A percentile compares a stretch with the other conserved stretches of the same genome.
Conservation (phyloP, 306 rosid genomes). For the Dicorynia guianensis region DNA sequence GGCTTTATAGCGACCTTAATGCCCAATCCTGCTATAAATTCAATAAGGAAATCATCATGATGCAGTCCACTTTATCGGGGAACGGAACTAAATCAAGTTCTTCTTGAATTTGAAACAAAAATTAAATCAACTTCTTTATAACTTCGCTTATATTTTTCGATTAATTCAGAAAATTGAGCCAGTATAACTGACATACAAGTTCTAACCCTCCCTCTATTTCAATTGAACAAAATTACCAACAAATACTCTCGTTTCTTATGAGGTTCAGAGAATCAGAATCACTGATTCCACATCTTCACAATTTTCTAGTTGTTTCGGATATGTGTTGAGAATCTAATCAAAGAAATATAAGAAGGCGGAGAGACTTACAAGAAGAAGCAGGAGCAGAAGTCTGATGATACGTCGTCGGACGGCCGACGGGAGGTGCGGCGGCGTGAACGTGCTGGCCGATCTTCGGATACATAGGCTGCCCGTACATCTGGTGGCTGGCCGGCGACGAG, state of each 20-base stretch:
- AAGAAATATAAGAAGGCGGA: background rate
- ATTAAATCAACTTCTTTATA: background rate
- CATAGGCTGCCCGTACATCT: slow-evolving; percentile 46
- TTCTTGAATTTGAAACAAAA: background rate
- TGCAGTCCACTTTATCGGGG: background rate
- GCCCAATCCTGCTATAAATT: slow-evolving; percentile 66
- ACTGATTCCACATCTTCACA: background rate
- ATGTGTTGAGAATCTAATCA: background rate
- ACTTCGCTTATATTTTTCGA: background rate
- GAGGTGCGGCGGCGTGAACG: slow-evolving; percentile 19
- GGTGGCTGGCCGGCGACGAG: slow-evolving; percentile 47
- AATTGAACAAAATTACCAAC: no score
- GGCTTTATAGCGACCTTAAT: slow-evolving; percentile 61
- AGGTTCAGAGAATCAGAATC: background rate
- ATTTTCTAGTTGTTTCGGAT: background rate
- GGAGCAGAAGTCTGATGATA: slow-evolving; percentile 47
- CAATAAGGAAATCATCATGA: background rate
- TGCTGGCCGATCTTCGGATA: slow-evolving; percentile 60
- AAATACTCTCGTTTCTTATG: background rate
- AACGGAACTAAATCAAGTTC: background rate
- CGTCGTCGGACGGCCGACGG: slow-evolving; percentile 44
- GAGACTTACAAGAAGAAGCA: slow-evolving; percentile 50
- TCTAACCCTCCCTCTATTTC: background rate
- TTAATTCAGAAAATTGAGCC: background rate
- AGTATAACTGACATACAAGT: background rate